Evolutionary conservation across 179 eudicot species (phyloP).

Genomic region (Camellia oleifera): DNA sequence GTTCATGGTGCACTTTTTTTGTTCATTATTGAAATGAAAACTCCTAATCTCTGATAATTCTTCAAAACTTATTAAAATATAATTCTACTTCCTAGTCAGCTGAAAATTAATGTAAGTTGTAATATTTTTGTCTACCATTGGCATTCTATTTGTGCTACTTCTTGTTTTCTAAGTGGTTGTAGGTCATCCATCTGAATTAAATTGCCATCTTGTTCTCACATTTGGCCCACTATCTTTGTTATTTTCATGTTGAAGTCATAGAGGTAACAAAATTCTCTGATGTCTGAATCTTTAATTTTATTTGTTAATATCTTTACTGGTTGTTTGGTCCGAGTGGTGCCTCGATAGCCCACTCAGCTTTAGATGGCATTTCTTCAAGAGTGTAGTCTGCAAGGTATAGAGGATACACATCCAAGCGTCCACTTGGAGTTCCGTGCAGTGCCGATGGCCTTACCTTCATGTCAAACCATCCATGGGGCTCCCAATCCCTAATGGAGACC

Average conservation of each 20-base stretch:
- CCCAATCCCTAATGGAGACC: too few species aligned
- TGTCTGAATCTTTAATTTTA: too few species aligned
- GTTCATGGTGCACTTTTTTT: neutral
- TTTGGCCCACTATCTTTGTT: neutral
- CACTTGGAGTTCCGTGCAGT: too few species aligned
- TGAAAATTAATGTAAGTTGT: neutral
- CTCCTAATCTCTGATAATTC: neutral
- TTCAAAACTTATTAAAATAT: neutral
- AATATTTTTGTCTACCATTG: neutral
- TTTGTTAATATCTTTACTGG: too few species aligned
- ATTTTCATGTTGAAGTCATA: too few species aligned
- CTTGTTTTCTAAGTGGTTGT: neutral
- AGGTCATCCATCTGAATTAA: neutral
- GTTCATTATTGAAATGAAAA: neutral
- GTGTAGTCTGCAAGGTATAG: too few species aligned
- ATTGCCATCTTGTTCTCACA: neutral
- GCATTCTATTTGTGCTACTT: neutral
- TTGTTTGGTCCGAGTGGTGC: too few species aligned
- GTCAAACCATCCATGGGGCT: too few species aligned
- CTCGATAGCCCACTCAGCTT: too few species aligned
- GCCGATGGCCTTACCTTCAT: neutral
- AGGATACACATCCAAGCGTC: too few species aligned
- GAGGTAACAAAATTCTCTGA: neutral
- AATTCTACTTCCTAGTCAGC: neutral
- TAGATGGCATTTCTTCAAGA: too few species aligned